Conservation (phyloP, 192 early-diverging fungal species). For the Podila verticillata region DNA sequence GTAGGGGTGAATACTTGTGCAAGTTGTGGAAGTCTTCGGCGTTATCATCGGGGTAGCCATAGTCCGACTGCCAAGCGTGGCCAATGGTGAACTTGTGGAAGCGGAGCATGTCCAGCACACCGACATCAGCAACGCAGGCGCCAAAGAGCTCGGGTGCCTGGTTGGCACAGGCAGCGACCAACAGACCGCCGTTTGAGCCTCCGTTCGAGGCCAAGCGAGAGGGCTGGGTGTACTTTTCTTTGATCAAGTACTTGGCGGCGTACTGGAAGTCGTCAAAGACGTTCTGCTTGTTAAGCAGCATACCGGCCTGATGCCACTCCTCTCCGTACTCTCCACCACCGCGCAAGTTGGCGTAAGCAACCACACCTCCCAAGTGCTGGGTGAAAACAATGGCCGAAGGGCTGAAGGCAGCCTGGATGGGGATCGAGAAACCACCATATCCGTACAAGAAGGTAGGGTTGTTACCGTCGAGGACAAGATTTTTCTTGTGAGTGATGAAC, state of each 20-base stretch:
- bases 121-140: conserved; percentile 69
- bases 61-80: conserved; percentile 73
- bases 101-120: conserved; percentile 76
- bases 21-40: conserved; percentile 73
- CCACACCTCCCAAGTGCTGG: conserved; percentile 65
- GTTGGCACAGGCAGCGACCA: conserved; percentile 76
- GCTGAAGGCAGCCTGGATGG: conserved; percentile 57
- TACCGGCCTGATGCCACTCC: conserved; percentile 64
- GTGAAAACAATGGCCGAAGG: conserved; percentile 54
- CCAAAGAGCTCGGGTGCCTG: conserved; percentile 82
- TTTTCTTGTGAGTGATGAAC: conserved; percentile 71
- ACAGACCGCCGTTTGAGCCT: conserved; percentile 76
- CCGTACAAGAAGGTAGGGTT: conserved; percentile 73
- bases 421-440: conserved; percentile 75
- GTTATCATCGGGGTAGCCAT: conserved; percentile 69
- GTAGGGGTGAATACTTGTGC: conserved; percentile 71
- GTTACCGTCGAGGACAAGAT: conserved; percentile 56
- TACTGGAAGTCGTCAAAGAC: conserved; percentile 81
- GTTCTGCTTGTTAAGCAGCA: conserved; percentile 74
- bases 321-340: conserved; percentile 75
- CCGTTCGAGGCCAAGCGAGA: conserved; percentile 69
- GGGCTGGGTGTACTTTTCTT: conserved; percentile 64
- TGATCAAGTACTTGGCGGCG: conserved; percentile 69
- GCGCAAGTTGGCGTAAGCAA: conserved; percentile 73
- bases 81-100: conserved; percentile 88